Conservation (phyloP, 768 basidiomycete species). For the Pisolithus tinctorius region DNA sequence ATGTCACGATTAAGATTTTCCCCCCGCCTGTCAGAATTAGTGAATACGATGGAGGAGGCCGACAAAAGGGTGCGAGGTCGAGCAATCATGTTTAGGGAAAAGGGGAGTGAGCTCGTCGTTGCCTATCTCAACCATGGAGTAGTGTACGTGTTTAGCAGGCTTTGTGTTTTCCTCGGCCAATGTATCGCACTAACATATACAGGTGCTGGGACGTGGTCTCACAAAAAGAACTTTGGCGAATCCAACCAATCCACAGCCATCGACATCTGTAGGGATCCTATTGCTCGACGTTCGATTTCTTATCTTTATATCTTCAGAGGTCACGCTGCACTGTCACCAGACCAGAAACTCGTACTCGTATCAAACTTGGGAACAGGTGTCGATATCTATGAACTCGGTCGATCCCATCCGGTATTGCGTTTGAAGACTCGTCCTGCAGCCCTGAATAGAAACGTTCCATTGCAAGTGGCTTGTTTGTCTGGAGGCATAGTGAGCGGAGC, state of each 20-base stretch:
- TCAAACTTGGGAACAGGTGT: conserved; percentile 1
- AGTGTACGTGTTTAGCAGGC: neutral
- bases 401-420: neutral
- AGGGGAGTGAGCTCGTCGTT: neutral
- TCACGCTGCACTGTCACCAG: neutral
- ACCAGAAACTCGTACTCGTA: neutral
- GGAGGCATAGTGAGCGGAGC: neutral
- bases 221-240: neutral
- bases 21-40: neutral
- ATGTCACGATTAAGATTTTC: conserved; percentile 1
- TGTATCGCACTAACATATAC: too few relatives aligned
- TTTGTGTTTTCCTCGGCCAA: neutral
- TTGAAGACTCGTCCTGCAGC: neutral
- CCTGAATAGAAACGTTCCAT: neutral
- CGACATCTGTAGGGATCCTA: neutral
- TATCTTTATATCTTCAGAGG: neutral
- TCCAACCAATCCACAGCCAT: conserved; percentile 3
- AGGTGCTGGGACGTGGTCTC: conserved; percentile 1
- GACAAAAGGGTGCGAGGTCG: neutral
- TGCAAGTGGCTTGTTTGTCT: neutral
- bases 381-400: neutral
- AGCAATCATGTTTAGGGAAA: neutral
- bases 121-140: conserved; percentile 5
- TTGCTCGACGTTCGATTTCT: neutral
- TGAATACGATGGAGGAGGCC: neutral